Conservation (phyloP, 2,329 filamentous ascomycete species). For the Colletotrichum liaoningense region DNA sequence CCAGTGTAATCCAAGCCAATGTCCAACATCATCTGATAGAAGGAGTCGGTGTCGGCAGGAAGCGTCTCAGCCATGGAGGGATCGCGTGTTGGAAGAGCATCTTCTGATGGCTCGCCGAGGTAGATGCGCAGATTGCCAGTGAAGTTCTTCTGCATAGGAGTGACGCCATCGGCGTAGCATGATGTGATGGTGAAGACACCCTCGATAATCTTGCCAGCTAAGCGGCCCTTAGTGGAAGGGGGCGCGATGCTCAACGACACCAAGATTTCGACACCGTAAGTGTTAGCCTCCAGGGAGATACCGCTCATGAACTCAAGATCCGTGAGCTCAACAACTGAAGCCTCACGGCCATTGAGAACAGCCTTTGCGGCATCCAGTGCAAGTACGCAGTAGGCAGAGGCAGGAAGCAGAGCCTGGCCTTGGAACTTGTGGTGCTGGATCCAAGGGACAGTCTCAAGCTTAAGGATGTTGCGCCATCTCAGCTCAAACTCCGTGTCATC, state of each 20-base stretch:
- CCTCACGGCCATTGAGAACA: conserved; percentile 39
- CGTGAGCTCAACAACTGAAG: conserved; percentile 45
- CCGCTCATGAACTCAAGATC: conserved; percentile 47
- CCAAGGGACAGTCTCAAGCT: conserved; percentile 45
- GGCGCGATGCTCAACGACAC: conserved; percentile 37
- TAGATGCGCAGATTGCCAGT: conserved; percentile 37
- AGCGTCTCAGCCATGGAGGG: conserved; percentile 35
- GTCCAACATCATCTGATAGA: conserved; percentile 36
- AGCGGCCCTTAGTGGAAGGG: conserved; percentile 29
- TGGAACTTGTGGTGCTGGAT: conserved; percentile 50
- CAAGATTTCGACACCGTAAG: conserved; percentile 39
- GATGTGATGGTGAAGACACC: conserved; percentile 37
- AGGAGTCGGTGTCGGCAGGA: conserved; percentile 37
- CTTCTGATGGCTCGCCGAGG: conserved; percentile 36
- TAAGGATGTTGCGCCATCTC: conserved; percentile 39
- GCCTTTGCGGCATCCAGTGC: conserved; percentile 54
- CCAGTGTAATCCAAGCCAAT: conserved; percentile 39
- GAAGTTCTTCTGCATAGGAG: conserved; percentile 36
- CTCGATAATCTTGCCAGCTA: conserved; percentile 21
- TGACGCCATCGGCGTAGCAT: conserved; percentile 25
- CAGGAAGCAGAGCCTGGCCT: conserved; percentile 55
- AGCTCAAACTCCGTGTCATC: conserved; percentile 31
- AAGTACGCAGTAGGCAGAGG: conserved; percentile 55
- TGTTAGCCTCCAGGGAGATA: conserved; percentile 44
- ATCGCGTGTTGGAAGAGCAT: conserved; percentile 34